These are phyloP conservation scores for Parastagonospora nodorum DNA, from an alignment of 2,329 filamentous ascomycete species.

Conservation along the genomic window DNA sequence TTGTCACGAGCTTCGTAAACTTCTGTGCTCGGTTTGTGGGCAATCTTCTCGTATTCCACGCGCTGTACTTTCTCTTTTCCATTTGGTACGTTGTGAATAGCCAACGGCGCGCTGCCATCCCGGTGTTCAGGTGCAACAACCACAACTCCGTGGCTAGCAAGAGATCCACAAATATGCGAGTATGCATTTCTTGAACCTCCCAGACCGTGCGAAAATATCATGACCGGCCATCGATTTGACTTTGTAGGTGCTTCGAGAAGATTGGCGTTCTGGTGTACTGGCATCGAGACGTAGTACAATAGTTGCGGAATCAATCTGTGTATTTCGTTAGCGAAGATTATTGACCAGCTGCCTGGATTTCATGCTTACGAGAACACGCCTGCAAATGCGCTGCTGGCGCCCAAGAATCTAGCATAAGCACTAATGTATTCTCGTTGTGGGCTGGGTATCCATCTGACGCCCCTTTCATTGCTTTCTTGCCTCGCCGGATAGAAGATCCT, in stretches of 20 bases:
- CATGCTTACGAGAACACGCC: slow-evolving; percentile 45
- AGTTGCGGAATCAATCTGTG: slow-evolving; percentile 69
- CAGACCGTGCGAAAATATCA: slow-evolving; percentile 85
- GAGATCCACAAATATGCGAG: slow-evolving; percentile 77
- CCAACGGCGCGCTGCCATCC: slow-evolving; percentile 78
- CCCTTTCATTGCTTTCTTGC: slow-evolving; percentile 53
- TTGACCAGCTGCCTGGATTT: background rate
- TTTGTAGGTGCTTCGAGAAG: slow-evolving; percentile 57
- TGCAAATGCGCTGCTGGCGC: slow-evolving; percentile 60
- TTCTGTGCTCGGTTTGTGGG: slow-evolving; percentile 68
- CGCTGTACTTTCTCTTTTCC: slow-evolving; percentile 46
- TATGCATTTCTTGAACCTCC: slow-evolving; percentile 83
- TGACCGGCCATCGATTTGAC: slow-evolving; percentile 72
- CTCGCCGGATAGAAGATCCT: slow-evolving; percentile 76
- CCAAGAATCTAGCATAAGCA: slow-evolving; percentile 78
- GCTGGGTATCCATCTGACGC: slow-evolving; percentile 75
- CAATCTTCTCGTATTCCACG: slow-evolving; percentile 53
- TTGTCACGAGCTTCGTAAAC: slow-evolving; percentile 70
- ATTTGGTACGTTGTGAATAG: slow-evolving; percentile 67
- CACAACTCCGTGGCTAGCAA: slow-evolving; percentile 80
- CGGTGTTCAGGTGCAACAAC: slow-evolving; percentile 83
- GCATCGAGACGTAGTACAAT: slow-evolving; percentile 74
- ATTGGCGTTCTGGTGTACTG: slow-evolving; percentile 72
- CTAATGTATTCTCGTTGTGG: slow-evolving; percentile 76
- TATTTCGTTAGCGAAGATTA: background rate